Evolutionary conservation across 768 basidiomycete genomes (phyloP).

Genomic region (Nidularia sp.): DNA sequence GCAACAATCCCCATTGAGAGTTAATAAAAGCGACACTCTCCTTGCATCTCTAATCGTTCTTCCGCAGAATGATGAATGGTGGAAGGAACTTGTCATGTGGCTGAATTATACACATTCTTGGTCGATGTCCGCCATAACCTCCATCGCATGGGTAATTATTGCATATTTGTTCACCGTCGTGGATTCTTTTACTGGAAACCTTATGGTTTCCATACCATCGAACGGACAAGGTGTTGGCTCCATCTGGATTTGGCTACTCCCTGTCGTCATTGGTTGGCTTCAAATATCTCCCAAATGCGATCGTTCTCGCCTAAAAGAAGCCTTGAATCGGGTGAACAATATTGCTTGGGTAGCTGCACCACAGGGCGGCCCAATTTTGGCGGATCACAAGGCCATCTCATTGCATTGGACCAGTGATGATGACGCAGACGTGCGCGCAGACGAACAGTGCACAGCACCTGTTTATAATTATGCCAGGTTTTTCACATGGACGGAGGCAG

Average conservation of each 20-base stretch:
- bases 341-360: slow-evolving; percentile 22
- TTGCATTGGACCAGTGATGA: slow-evolving; percentile 7
- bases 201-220: slow-evolving; percentile 16
- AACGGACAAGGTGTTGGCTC: slow-evolving; percentile 37
- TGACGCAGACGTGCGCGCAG: slow-evolving; percentile 9
- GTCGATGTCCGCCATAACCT: slow-evolving; percentile 31
- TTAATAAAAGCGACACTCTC: slow-evolving; percentile 16
- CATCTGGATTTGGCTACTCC: slow-evolving; percentile 40
- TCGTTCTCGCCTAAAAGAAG: slow-evolving; percentile 19
- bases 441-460: slow-evolving; percentile 17
- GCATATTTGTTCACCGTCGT: slow-evolving; percentile 31
- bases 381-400: slow-evolving; percentile 13
- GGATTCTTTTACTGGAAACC: slow-evolving; percentile 15
- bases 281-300: slow-evolving; percentile 38
- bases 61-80: slow-evolving; percentile 31
- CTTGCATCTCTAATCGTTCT: slow-evolving; percentile 33
- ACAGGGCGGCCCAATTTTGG: not conserved
- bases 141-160: slow-evolving; percentile 34
- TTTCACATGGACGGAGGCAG: slow-evolving; percentile 20
- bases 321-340: slow-evolving; percentile 24
- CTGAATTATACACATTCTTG: slow-evolving; percentile 34
- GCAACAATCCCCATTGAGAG: slow-evolving; percentile 32
- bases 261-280: slow-evolving; percentile 40
- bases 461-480: slow-evolving; percentile 26
- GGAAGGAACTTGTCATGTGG: slow-evolving; percentile 20